These are phyloP conservation scores for Tylopilus sp. DNA, from an alignment of 768 basidiomycete genomes.

Conservation along the genomic window DNA sequence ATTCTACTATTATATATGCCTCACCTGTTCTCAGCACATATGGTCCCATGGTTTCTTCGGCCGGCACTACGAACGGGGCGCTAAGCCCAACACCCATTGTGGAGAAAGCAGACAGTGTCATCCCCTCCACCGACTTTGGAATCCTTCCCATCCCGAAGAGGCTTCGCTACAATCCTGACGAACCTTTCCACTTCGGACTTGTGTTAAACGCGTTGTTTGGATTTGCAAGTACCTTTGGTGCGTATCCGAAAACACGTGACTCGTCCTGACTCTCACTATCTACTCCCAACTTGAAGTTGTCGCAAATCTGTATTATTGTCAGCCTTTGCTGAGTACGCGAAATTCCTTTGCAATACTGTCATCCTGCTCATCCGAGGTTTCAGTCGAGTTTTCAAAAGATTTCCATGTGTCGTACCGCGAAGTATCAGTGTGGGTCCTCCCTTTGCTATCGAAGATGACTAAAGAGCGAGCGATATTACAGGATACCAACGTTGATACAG, in stretches of 20 bases:
- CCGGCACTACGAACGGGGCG: background rate
- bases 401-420: slow-evolving; percentile 37
- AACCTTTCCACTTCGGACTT: slow-evolving; percentile 50
- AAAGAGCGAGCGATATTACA: slow-evolving; percentile 21
- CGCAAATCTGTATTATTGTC: slow-evolving; percentile 81
- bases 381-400: slow-evolving; percentile 36
- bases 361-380: background rate
- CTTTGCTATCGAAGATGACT: background rate
- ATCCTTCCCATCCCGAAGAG: slow-evolving; percentile 60
- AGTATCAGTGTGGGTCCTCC: slow-evolving; percentile 31
- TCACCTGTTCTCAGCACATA: background rate
- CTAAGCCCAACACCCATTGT: background rate
- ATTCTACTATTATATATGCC: slow-evolving; percentile 14
- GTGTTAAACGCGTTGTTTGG: slow-evolving; percentile 59
- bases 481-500: slow-evolving; percentile 64
- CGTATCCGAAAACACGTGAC: background rate
- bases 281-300: slow-evolving; percentile 50
- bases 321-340: slow-evolving; percentile 67
- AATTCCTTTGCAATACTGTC: background rate
- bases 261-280: background rate
- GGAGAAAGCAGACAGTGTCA: background rate
- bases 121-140: slow-evolving; percentile 47
- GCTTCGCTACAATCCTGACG: slow-evolving; percentile 49
- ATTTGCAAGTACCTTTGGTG: slow-evolving; percentile 50
- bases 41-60: slow-evolving; percentile 16